Percentiles rank a stretch among this genome's conserved stretches.
phyloP scores from a whole-genome alignment of 83 land plant species.

The Thuja plicata region DNA sequence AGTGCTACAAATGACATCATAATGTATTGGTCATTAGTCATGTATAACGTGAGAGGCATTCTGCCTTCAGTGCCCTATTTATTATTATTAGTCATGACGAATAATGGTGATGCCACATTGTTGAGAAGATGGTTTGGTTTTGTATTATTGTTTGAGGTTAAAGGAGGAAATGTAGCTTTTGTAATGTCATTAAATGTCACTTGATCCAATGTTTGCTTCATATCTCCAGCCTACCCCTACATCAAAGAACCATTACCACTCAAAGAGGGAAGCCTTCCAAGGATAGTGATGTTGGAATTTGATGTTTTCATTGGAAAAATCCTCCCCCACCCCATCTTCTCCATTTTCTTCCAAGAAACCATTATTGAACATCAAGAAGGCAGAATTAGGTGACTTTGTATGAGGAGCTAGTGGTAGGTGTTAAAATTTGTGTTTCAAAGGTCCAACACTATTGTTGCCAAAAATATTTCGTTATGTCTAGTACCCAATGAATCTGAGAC shows the following conservation, averaged over 20 bases:
- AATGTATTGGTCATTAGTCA: constrained; percentile 24
- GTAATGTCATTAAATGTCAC: neutral
- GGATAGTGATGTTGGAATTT: constrained; percentile 11
- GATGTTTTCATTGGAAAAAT: constrained; percentile 53
- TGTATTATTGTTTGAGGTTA: neutral
- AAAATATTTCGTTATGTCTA: neutral
- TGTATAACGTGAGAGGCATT: constrained; percentile 6
- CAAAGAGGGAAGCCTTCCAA: neutral
- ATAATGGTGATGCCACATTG: constrained; percentile 43
- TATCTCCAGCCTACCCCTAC: neutral
- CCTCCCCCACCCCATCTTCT: constrained; percentile 14
- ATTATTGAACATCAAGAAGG: neutral
- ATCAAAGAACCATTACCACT: neutral
- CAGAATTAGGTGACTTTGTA: neutral
- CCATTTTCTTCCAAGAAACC: constrained; percentile 18
- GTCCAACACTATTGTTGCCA: constrained; percentile 20
- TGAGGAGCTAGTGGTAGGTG: neutral
- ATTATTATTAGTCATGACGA: constrained; percentile 6
- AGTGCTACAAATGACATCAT: constrained; percentile 18
- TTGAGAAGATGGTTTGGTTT: constrained; percentile 20
- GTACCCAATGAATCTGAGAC: neutral
- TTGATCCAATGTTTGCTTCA: constrained; percentile 18
- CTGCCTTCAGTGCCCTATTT: neutral
- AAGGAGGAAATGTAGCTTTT: constrained; percentile 3
- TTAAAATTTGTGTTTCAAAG: neutral